phyloP scores from a whole-genome alignment of 306 rosid species.

The Gleditsia sinensis region DNA sequence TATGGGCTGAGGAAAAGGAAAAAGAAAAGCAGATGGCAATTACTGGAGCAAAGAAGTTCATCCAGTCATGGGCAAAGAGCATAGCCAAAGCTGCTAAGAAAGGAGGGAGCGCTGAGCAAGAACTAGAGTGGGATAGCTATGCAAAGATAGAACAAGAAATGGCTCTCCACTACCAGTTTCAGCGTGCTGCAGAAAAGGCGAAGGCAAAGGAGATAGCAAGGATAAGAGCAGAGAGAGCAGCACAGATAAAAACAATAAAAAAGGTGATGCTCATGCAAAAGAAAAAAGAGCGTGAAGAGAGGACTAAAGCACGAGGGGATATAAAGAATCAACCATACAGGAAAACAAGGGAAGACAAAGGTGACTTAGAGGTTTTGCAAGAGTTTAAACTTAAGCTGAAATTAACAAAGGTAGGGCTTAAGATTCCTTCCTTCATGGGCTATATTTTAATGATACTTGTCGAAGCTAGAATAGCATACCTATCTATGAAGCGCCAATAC shows the following conservation, averaged over 20 bases:
- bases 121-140: constrained; percentile 77
- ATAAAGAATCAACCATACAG: constrained; percentile 24
- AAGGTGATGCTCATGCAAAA: constrained; percentile 49
- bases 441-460: constrained; percentile 6
- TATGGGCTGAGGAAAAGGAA: constrained; percentile 42
- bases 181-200: constrained; percentile 47
- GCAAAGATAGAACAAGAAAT: constrained; percentile 57
- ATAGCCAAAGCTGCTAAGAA: constrained; percentile 75
- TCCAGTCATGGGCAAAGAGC: constrained; percentile 37
- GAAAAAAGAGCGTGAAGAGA: constrained; percentile 40
- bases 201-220: constrained; percentile 55
- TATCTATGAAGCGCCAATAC: too few relatives aligned
- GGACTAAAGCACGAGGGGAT: constrained; percentile 32
- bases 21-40: constrained; percentile 36
- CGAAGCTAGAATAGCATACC: constrained; percentile 17
- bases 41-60: constrained; percentile 41
- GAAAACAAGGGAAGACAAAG: constrained; percentile 38
- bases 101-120: constrained; percentile 68
- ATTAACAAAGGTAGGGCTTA: constrained; percentile 54
- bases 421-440: constrained; percentile 23
- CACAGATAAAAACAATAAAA: constrained; percentile 50
- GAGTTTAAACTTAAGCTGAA: constrained; percentile 45
- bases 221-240: constrained; percentile 53
- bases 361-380: constrained; percentile 38
- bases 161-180: constrained; percentile 44